Conservation (phyloP, 495 filamentous ascomycete genomes). For the Tetracladium setigerum region DNA sequence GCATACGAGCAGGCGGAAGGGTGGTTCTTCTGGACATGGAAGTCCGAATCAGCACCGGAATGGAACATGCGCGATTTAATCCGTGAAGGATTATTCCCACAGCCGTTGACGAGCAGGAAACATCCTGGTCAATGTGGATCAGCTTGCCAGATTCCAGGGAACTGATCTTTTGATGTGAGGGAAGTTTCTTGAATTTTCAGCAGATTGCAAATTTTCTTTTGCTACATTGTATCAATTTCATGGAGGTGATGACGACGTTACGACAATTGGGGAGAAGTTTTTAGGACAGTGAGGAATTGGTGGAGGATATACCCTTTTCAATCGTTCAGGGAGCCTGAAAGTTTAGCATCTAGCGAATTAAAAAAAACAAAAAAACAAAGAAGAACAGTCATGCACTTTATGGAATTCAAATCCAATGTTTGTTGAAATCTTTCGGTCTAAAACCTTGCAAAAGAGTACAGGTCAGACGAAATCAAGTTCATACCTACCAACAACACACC, state of each 20-base stretch:
- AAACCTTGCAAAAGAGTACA: too few species aligned
- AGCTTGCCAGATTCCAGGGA: slow-evolving; percentile 15
- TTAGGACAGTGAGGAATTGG: neutral
- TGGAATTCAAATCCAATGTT: too few species aligned
- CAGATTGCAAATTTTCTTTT: neutral
- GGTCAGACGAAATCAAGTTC: too few species aligned
- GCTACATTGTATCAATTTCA: neutral
- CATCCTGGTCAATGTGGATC: slow-evolving; percentile 16
- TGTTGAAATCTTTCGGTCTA: too few species aligned
- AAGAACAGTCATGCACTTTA: too few species aligned
- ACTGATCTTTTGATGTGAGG: neutral
- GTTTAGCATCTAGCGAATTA: too few species aligned
- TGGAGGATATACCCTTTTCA: slow-evolving; percentile 2
- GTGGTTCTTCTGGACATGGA: slow-evolving; percentile 83
- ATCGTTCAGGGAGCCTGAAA: slow-evolving; percentile 9
- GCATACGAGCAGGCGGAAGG: slow-evolving; percentile 61
- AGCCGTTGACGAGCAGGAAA: slow-evolving; percentile 18
- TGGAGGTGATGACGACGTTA: neutral
- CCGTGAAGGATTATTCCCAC: slow-evolving; percentile 17
- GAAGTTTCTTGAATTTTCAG: neutral
- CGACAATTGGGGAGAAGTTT: neutral
- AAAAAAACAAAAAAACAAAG: too few species aligned
- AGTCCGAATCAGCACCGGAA: slow-evolving; percentile 75
- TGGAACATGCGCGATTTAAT: slow-evolving; percentile 71
- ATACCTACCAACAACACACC: too few species aligned